Percentiles rank a stretch among this genome's conserved stretches.
phyloP scores from a whole-genome alignment of 768 basidiomycete genomes.

The Podaxis rugospora region DNA sequence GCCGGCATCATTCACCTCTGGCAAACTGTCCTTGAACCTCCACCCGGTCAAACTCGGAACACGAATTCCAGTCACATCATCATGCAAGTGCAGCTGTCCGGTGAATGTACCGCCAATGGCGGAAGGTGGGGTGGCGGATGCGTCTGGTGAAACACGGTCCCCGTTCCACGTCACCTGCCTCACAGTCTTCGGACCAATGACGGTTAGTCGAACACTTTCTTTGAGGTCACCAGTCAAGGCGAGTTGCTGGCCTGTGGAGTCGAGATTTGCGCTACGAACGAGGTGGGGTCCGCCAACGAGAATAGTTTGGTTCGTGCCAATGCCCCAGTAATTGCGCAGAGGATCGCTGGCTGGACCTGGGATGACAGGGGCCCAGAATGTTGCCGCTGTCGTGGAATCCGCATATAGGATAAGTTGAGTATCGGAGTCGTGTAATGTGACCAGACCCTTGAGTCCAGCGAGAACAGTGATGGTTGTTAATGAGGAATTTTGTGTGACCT shows the following conservation, averaged over 20 bases:
- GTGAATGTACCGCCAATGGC: slow-evolving; percentile 40
- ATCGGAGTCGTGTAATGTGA: slow-evolving; percentile 63
- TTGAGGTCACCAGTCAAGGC: slow-evolving; percentile 69
- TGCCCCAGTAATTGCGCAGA: slow-evolving; percentile 61
- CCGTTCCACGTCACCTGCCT: slow-evolving; percentile 73
- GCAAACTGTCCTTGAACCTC: slow-evolving; percentile 73
- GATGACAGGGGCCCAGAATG: slow-evolving; percentile 75
- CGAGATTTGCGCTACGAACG: slow-evolving; percentile 51
- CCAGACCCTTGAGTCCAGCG: slow-evolving; percentile 50
- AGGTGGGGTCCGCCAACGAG: slow-evolving; percentile 65
- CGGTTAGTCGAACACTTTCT: slow-evolving; percentile 48
- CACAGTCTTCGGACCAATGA: slow-evolving; percentile 57
- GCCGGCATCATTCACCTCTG: slow-evolving; percentile 46
- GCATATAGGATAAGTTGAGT: slow-evolving; percentile 65
- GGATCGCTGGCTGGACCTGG: slow-evolving; percentile 33
- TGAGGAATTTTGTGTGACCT: slow-evolving; percentile 21
- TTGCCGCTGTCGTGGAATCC: slow-evolving; percentile 60
- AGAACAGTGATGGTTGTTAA: slow-evolving; percentile 50
- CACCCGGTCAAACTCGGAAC: slow-evolving; percentile 58
- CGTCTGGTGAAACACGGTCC: slow-evolving; percentile 32
- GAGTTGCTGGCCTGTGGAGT: slow-evolving; percentile 37
- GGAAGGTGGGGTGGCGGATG: slow-evolving; percentile 25
- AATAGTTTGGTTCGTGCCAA: slow-evolving; percentile 68
- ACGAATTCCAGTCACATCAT: slow-evolving; percentile 25
- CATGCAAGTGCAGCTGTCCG: slow-evolving; percentile 36